Evolutionary conservation across 192 early-diverging fungal species (phyloP), one percentile per base, ranked within the genome.

Genomic region (Funneliformis geosporum): DNA sequence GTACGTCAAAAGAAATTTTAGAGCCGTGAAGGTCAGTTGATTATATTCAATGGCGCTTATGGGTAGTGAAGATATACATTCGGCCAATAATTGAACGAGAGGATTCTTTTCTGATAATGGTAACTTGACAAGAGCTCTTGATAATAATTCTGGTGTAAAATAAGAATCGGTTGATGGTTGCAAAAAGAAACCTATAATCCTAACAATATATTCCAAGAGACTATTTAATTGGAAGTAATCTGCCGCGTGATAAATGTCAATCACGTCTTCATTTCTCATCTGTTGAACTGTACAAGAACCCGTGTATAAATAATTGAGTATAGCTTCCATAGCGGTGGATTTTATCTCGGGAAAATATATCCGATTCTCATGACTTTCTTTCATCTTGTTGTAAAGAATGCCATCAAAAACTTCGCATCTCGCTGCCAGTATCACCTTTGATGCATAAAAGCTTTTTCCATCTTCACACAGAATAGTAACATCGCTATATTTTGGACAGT

Each of bases 341-440:
- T 74, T 55, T 25, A 74, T 60, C 18, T 74, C 25, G 14, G 73
- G 73, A 40, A 74, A 74, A n/a, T 14, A 21, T 74, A 74, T 27
- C 6, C 40, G 28, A 23, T 75, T 72, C 65, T 60, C 40, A 33
- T 60, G 8, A 8, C 73, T 55, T 73, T 80, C 79, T 72, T 43
- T 68, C 60, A 80, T 75, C 38, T 59, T 59, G 28, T 60, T 75
- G 18, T 60, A 50, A 60, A 80, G 43, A 16, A 80, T 21, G 12
- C 55, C 38, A 60, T 74, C 43, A 23, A 74, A 39, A 23, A 74
- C 73, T 27, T 33, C 47, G 12, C 46, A 74, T 10, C 73, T 23
- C 16, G 73, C 73, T 60, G 73, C 73, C 9, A 74, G 39, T 33
- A 74, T 74, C 16, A 50, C 23, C n/a, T 47, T 25, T 39, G 14